Evolutionary conservation across 2,329 filamentous ascomycete species (phyloP), one percentile per base, ranked within the genome.

Genomic region (Colletotrichum kahawae): DNA sequence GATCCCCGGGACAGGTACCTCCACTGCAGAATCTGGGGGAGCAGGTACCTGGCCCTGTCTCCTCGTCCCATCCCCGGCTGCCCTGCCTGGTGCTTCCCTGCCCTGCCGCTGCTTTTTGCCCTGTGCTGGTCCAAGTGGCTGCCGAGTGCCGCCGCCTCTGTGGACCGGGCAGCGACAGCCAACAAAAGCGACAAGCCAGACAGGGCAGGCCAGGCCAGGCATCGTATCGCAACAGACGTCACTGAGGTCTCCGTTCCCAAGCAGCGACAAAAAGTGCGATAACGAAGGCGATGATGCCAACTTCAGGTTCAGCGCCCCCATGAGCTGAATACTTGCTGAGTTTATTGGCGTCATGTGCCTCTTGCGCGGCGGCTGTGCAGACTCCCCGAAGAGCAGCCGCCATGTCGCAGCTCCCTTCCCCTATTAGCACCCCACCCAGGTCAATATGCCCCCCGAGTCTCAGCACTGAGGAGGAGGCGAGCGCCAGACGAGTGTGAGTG

Each of bases 341-440:
- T 14, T 57, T 29, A 18, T 27, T 16, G 60, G 36, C 34, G 60
- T 63, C 60, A 63, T 36, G 29, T 48, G 62, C 33, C 10, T 57
- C 43, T 24, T 8, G 29, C 29, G 34, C 29, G 24, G 68, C 60
- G 68, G 43, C 68, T 31, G 60, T 66, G 68, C 60, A 65, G 2
- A 68, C 48, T 62, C 21, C 70, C 70, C 64, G 56, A 72, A 69
- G 65, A 72, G 65, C 64, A 38, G 56, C 65, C 70, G 56, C 38
- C 27, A 4, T 33, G 7, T 56, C 29, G 29, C 27, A 27, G 33
- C 14, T 24, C 14, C 29, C 1, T 31, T n/a, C n/a, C 24, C 60
- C 31, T 63, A 36, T 21, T 36, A 27, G n/a, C 33, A 21, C 31
- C n/a, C 21, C 27, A 63, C n/a, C n/a, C 27, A 38, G n/a, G 33